phyloP scores from a whole-genome alignment of 257 asterid genomes.

The Ballota nigra region DNA sequence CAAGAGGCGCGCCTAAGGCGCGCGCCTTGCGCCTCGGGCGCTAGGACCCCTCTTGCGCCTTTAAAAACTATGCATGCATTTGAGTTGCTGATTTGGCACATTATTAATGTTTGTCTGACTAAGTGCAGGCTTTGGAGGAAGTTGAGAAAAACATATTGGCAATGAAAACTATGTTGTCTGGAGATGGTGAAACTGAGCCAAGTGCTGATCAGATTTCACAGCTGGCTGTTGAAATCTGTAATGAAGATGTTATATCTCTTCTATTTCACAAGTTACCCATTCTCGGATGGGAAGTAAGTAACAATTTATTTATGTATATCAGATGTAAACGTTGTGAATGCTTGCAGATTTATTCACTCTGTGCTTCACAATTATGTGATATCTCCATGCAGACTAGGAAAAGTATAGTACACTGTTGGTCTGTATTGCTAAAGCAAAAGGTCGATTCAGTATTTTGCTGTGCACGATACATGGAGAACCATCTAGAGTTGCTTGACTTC shows the following conservation, averaged over 20 bases:
- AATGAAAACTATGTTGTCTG: conserved; percentile 82
- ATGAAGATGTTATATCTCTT: conserved; percentile 81
- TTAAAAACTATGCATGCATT: too few relatives aligned
- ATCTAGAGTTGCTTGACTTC: conserved; percentile 92
- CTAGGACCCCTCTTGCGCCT: too few relatives aligned
- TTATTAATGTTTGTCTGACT: conserved; percentile 16
- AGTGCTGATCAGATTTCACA: conserved; percentile 73
- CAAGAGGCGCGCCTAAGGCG: too few relatives aligned
- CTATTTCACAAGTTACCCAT: conserved; percentile 82
- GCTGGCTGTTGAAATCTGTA: conserved; percentile 76
- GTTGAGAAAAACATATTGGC: conserved; percentile 90
- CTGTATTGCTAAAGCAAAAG: conserved; percentile 84
- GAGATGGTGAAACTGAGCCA: conserved; percentile 93
- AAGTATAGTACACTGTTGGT: conserved; percentile 89
- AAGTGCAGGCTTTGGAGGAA: conserved; percentile 84
- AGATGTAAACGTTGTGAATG: conserved; percentile 11
- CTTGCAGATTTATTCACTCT: conserved; percentile 13
- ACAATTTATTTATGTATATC: not conserved
- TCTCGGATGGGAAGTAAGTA: conserved; percentile 98
- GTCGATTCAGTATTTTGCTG: conserved; percentile 66
- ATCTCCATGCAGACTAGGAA: conserved; percentile 72
- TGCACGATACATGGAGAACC: conserved; percentile 85
- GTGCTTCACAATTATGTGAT: conserved; percentile 27
- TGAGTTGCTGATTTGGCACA: conserved; percentile 13
- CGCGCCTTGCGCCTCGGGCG: too few relatives aligned